Base-by-base conservation (phyloP, 1,284 basidiomycete species). In the Ganoderma meredithae region DNA sequence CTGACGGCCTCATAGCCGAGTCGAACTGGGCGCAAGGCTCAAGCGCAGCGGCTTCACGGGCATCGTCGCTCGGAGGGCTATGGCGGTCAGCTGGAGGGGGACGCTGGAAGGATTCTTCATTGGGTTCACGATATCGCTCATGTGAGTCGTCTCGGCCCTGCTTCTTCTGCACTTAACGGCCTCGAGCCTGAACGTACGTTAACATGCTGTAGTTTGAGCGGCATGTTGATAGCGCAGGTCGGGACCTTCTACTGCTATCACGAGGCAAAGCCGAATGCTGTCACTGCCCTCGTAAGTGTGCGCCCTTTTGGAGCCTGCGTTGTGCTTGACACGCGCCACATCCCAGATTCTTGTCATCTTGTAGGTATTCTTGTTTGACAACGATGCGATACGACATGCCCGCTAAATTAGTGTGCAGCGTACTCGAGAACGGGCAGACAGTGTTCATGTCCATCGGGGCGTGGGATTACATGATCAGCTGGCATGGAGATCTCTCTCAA, bases 401-500 rank as follows among this genome's bases (percentile, higher is more conserved):
- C 12, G 12, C 47, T 49, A 22, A 49, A 10, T 7, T 13, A 12
- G 3, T 7, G 47, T 25, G 4, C 13, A 49, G 47, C 10, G 3
- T 25, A 25, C 47, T 49, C 47, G 47, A 49, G 22, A 49, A 25
- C 47, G 47, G 10, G 47, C 47, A 49, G 10, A 49, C 47, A 10
- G 47, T 49, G 47, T 49, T 49, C 47, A 49, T 49, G 47, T 49
- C 47, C 9, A 49, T 49, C 47, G 47, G 47, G 3, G 47, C 47
- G 22, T 49, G 47, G 47, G 47, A 49, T 25, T 49, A 49, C 13
- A 49, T 49, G 12, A 22, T 49, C 47, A 22, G 13, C 22, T 22
- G 22, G 22, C 47, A 49, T 25, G 22, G 47, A 4, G 12, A 49
- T 22, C 4, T 25, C 22, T 49, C 47, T 25, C 3, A 25, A 22